A percentile compares a stretch with the other conserved stretches of the same genome.
phyloP scores from a whole-genome alignment of 345 rosid genomes.

The Trapa incisa region DNA sequence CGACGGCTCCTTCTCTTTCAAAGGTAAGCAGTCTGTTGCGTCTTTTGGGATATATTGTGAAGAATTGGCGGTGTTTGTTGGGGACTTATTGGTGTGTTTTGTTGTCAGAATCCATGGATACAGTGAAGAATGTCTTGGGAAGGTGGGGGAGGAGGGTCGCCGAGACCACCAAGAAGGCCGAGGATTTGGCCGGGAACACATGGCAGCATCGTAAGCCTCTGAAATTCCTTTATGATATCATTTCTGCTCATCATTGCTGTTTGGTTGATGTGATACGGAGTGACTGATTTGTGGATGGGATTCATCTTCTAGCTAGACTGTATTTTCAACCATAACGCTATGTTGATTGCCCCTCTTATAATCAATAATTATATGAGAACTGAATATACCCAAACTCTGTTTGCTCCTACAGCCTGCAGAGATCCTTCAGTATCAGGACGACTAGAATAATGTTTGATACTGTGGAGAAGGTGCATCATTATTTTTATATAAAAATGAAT shows the following conservation, averaged over 20 bases:
- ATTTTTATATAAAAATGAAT: not conserved
- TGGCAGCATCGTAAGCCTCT: conserved; percentile 15
- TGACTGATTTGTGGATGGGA: not conserved
- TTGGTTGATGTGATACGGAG: not conserved
- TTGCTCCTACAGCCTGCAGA: not conserved
- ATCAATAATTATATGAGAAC: not conserved
- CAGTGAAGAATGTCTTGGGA: conserved; percentile 11
- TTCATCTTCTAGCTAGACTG: not conserved
- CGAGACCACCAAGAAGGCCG: conserved; percentile 15
- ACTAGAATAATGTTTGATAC: not conserved
- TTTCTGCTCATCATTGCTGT: not conserved
- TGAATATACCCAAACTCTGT: not conserved
- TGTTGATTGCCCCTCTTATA: not conserved
- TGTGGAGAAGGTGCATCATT: not conserved
- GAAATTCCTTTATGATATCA: not conserved
- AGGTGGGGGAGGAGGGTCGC: conserved; percentile 12
- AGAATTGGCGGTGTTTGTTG: not conserved
- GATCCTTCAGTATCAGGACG: not conserved
- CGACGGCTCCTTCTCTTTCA: conserved; percentile 29
- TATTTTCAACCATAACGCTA: not conserved
- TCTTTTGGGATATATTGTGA: not conserved
- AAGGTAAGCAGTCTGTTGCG: conserved; percentile 21
- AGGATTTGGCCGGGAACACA: conserved; percentile 14
- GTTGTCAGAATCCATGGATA: conserved; percentile 9
- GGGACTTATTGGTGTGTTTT: not conserved